These are phyloP conservation scores for Citrullus colocynthis DNA, from an alignment of 306 rosid species.

Conservation along the genomic window DNA sequence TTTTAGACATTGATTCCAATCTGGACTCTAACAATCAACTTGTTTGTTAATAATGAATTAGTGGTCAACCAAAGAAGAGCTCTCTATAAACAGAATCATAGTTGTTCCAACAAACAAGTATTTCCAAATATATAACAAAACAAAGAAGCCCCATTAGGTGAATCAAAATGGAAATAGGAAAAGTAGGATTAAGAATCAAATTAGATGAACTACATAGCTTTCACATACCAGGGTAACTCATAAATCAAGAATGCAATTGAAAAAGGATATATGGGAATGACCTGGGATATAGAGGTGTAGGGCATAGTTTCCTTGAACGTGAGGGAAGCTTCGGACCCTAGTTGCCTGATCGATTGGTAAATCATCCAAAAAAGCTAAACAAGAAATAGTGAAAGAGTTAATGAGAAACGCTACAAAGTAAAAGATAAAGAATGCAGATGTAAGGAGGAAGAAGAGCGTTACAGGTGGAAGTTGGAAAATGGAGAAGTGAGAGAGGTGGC, in stretches of 20 bases:
- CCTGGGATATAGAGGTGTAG: constrained; percentile 70
- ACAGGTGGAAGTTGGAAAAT: constrained; percentile 42
- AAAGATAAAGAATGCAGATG: neutral
- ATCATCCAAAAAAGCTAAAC: constrained; percentile 27
- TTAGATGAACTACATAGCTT: neutral
- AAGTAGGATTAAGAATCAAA: neutral
- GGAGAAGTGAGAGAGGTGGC: constrained; percentile 56
- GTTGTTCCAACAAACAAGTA: neutral
- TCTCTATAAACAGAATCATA: neutral
- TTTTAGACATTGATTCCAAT: neutral
- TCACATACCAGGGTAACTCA: constrained; percentile 13
- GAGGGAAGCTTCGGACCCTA: constrained; percentile 73
- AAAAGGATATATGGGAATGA: too few relatives aligned
- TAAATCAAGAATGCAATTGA: too few relatives aligned
- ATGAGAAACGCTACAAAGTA: neutral
- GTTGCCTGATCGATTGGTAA: constrained; percentile 30
- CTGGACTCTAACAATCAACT: neutral
- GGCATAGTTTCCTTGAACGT: constrained; percentile 73
- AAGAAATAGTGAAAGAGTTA: constrained; percentile 21
- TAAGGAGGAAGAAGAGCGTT: neutral
- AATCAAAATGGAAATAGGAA: neutral
- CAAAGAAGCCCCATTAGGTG: neutral
- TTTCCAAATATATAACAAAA: neutral
- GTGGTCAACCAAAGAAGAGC: neutral
- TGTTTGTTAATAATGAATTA: neutral